A percentile compares a stretch with the other conserved stretches of the same genome.
phyloP scores from a whole-genome alignment of 2,329 filamentous ascomycete genomes.

The Piedraia hortae region DNA sequence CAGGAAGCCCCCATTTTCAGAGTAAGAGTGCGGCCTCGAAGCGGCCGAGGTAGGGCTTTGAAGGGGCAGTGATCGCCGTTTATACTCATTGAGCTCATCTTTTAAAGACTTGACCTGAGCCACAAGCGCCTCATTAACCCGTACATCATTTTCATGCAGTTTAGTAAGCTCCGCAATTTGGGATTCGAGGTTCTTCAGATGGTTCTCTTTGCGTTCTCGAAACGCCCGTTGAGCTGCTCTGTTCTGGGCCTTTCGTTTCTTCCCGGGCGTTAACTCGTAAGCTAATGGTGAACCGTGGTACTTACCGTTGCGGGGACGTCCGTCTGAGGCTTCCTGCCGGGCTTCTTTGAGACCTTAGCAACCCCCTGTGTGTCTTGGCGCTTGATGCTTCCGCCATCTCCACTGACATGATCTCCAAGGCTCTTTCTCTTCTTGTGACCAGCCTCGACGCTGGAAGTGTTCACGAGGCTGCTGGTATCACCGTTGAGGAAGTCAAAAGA shows the following conservation, averaged over 20 bases:
- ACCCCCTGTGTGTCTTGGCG: constrained; percentile 54
- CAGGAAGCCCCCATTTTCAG: too few species aligned
- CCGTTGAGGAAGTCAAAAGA: too few species aligned
- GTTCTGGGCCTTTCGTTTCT: constrained; percentile 94
- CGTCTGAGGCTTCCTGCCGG: constrained; percentile 80
- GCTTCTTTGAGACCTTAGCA: constrained; percentile 76
- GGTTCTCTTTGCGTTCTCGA: constrained; percentile 81
- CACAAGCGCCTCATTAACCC: constrained; percentile 61
- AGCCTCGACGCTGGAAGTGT: too few species aligned
- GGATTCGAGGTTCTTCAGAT: constrained; percentile 57
- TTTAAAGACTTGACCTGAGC: constrained; percentile 75
- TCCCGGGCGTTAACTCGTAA: constrained; percentile 1
- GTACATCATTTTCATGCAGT: constrained; percentile 51
- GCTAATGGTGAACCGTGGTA: too few species aligned
- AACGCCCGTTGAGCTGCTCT: constrained; percentile 79
- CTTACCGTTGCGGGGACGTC: constrained; percentile 88
- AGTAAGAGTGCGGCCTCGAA: too few species aligned
- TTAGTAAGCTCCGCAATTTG: constrained; percentile 44
- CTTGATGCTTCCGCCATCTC: constrained; percentile 38
- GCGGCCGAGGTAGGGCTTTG: too few species aligned
- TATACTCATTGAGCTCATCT: constrained; percentile 63
- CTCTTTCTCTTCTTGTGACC: constrained; percentile 4
- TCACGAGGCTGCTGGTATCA: too few species aligned
- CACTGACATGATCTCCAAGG: constrained; percentile 6
- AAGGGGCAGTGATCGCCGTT: too few species aligned